phyloP scores from a whole-genome alignment of 106 monocot species.

The Xerophyta viscosa region DNA sequence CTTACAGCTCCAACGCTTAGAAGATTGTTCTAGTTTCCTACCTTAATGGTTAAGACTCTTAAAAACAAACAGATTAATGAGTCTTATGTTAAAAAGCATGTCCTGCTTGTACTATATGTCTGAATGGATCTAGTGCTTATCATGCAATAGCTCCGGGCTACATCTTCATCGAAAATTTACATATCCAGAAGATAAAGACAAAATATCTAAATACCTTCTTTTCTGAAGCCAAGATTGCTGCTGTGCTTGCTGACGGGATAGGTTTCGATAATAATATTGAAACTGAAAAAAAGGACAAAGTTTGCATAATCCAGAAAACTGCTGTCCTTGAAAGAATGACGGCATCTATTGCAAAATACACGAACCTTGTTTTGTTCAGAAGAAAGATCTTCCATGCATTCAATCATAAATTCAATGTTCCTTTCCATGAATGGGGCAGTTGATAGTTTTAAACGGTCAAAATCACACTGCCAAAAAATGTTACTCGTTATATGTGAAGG shows the following conservation, averaged over 20 bases:
- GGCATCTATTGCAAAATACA: too few relatives aligned
- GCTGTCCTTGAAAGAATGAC: neutral
- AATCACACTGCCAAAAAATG: slow-evolving; percentile 88
- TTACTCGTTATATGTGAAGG: too few relatives aligned
- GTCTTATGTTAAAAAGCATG: too few relatives aligned
- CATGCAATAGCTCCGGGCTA: too few relatives aligned
- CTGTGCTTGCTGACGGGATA: slow-evolving; percentile 87
- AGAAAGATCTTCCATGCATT: slow-evolving; percentile 98
- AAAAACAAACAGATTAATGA: too few relatives aligned
- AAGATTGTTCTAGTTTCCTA: too few relatives aligned
- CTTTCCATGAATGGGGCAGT: slow-evolving; percentile 90
- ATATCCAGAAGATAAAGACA: too few relatives aligned
- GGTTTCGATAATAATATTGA: slow-evolving; percentile 89
- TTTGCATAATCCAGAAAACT: neutral
- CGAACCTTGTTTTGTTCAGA: slow-evolving; percentile 90
- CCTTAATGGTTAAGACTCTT: too few relatives aligned
- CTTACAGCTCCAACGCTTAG: too few relatives aligned
- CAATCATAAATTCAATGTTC: slow-evolving; percentile 92
- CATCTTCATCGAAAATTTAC: too few relatives aligned
- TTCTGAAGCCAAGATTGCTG: slow-evolving; percentile 95
- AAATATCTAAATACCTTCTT: slow-evolving; percentile 41
- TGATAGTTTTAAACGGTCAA: slow-evolving; percentile 80
- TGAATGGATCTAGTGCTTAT: too few relatives aligned
- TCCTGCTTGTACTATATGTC: too few relatives aligned
- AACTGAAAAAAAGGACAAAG: slow-evolving; percentile 41